Evolutionary conservation across 2,329 filamentous ascomycete genomes (phyloP).

Genomic region (Aspergillus melleus): DNA sequence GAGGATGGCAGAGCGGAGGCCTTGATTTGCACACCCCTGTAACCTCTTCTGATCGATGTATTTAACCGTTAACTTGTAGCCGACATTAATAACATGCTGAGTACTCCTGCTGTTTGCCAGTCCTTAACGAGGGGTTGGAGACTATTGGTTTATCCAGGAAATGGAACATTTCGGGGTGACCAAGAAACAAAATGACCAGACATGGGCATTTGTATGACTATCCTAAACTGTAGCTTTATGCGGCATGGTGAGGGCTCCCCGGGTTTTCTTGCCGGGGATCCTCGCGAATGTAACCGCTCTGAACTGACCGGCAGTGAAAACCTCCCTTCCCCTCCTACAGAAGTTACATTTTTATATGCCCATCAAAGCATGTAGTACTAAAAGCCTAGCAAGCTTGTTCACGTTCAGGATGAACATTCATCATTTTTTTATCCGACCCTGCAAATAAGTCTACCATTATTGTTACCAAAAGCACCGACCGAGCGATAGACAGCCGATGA

Average conservation of each 20-base stretch:
- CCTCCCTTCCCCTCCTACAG: background rate
- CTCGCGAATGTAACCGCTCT: background rate
- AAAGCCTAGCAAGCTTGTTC: background rate
- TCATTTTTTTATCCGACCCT: too few relatives aligned
- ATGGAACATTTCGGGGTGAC: background rate
- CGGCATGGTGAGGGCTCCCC: background rate
- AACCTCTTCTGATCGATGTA: too few relatives aligned
- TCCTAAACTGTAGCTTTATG: background rate
- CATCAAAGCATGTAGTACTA: background rate
- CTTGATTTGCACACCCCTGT: too few relatives aligned
- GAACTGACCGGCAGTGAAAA: background rate
- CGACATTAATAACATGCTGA: too few relatives aligned
- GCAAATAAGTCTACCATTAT: too few relatives aligned
- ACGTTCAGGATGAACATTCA: too few relatives aligned
- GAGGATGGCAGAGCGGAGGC: too few relatives aligned
- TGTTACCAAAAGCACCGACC: too few relatives aligned
- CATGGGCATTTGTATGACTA: background rate
- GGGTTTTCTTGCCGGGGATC: background rate
- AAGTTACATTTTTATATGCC: background rate
- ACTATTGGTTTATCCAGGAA: background rate
- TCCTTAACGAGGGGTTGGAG: background rate
- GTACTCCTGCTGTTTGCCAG: background rate
- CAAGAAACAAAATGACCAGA: background rate
- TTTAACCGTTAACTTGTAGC: too few relatives aligned
- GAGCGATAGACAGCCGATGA: too few relatives aligned